Percentiles rank a stretch among this genome's conserved stretches.
These are phyloP conservation scores for Russula foetens DNA, from an alignment of 768 basidiomycete species.

Conservation along the genomic window DNA sequence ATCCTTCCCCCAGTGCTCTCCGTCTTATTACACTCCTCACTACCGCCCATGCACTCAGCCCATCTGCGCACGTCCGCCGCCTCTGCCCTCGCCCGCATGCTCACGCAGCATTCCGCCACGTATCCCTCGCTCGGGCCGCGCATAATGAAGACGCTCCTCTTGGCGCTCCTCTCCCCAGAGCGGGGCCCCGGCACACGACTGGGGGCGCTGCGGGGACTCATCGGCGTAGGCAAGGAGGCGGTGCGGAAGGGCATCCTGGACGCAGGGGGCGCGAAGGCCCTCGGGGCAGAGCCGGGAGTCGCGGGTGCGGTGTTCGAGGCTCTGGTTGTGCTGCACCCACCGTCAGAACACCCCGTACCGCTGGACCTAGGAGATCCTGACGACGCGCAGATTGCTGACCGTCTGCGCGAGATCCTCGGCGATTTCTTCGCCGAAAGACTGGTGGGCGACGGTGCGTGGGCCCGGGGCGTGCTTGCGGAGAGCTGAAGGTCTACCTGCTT, in stretches of 20 bases:
- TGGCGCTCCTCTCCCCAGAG: slow-evolving; percentile 67
- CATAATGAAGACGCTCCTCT: slow-evolving; percentile 87
- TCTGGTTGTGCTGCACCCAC: slow-evolving; percentile 47
- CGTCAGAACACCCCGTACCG: slow-evolving; percentile 50
- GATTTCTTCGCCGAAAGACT: slow-evolving; percentile 53
- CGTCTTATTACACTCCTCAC: slow-evolving; percentile 77
- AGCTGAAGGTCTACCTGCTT: not conserved
- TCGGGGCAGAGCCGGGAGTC: slow-evolving; percentile 54
- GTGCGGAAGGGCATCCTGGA: slow-evolving; percentile 76
- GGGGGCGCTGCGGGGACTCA: slow-evolving; percentile 82
- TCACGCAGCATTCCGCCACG: slow-evolving; percentile 78
- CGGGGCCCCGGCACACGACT: slow-evolving; percentile 78
- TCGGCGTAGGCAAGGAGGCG: slow-evolving; percentile 80
- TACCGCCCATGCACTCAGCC: slow-evolving; percentile 63
- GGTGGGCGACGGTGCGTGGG: slow-evolving; percentile 54
- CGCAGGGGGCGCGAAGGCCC: slow-evolving; percentile 67
- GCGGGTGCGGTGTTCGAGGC: slow-evolving; percentile 60
- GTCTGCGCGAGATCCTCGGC: slow-evolving; percentile 49
- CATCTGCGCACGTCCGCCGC: slow-evolving; percentile 75
- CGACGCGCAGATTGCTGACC: slow-evolving; percentile 40
- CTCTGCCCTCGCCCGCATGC: slow-evolving; percentile 73
- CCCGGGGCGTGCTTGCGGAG: slow-evolving; percentile 41
- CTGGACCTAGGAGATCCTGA: slow-evolving; percentile 41
- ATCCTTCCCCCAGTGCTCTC: slow-evolving; percentile 89
- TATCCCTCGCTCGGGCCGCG: slow-evolving; percentile 83